These are phyloP conservation scores for Auriscalpium microsporum DNA, from an alignment of 768 basidiomycete species.

Conservation along the genomic window DNA sequence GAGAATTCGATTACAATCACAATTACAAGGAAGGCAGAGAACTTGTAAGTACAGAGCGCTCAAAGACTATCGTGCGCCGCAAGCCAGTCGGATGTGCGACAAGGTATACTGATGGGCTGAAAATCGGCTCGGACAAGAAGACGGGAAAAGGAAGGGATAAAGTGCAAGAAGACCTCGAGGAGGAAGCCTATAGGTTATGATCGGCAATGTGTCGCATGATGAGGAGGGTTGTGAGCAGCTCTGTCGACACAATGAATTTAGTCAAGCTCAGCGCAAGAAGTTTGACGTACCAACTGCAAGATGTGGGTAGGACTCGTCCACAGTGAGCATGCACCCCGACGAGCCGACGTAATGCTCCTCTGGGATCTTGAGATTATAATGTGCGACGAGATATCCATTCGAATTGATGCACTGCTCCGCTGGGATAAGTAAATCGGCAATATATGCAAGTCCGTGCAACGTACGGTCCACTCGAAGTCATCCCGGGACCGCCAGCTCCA, in stretches of 20 bases:
- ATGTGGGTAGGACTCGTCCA: constrained; percentile 51
- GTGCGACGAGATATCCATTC: constrained; percentile 44
- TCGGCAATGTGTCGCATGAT: constrained; percentile 57
- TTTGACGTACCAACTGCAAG: constrained; percentile 44
- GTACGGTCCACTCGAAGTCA: constrained; percentile 59
- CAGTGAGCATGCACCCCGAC: constrained; percentile 53
- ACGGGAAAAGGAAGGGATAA: too few relatives aligned
- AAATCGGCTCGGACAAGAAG: too few relatives aligned
- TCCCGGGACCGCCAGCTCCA: constrained; percentile 44
- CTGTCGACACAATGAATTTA: constrained; percentile 24
- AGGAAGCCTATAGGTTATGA: constrained; percentile 28
- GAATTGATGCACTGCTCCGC: constrained; percentile 44
- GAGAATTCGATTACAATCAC: too few relatives aligned
- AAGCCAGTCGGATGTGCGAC: too few relatives aligned
- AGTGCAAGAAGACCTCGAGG: too few relatives aligned
- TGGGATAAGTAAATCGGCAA: neutral
- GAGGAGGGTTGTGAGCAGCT: constrained; percentile 50
- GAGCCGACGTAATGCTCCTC: constrained; percentile 47
- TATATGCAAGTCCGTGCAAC: constrained; percentile 16
- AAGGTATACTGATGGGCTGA: too few relatives aligned
- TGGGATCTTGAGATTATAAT: constrained; percentile 47
- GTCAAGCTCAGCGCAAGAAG: neutral
- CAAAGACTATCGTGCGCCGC: too few relatives aligned
- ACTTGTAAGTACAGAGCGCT: too few relatives aligned
- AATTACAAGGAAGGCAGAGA: too few relatives aligned